Evolutionary conservation across 2,329 filamentous ascomycete species (phyloP).

Genomic region (Penicillium hesseltinei): DNA sequence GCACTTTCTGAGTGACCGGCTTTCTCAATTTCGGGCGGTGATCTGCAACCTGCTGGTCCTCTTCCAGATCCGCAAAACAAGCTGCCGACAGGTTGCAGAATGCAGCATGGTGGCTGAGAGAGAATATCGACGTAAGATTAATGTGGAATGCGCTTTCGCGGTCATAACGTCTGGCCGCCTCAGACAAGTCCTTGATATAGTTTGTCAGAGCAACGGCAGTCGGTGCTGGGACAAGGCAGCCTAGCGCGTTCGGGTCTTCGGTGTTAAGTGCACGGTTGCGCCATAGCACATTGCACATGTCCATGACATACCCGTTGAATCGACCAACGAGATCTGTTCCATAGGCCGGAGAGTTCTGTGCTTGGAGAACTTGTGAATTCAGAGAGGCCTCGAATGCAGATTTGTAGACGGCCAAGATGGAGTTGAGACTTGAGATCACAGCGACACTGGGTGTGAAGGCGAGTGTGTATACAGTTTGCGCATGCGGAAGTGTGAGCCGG

Average conservation of each 20-base stretch:
- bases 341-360: constrained; percentile 44
- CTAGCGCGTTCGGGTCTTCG: constrained; percentile 60
- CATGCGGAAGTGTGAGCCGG: constrained; percentile 66
- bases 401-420: constrained; percentile 71
- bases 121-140: constrained; percentile 45
- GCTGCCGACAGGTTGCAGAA: constrained; percentile 48
- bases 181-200: constrained; percentile 43
- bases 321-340: constrained; percentile 61
- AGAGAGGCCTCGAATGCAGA: constrained; percentile 66
- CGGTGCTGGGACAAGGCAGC: constrained; percentile 50
- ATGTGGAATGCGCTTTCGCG: constrained; percentile 33
- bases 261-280: constrained; percentile 67
- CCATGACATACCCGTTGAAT: constrained; percentile 84
- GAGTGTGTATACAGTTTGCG: constrained; percentile 67
- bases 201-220: constrained; percentile 46
- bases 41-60: constrained; percentile 36
- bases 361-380: constrained; percentile 37
- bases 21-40: constrained; percentile 30
- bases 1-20: constrained; percentile 67
- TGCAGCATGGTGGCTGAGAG: constrained; percentile 48
- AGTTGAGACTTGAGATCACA: constrained; percentile 66
- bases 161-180: constrained; percentile 31
- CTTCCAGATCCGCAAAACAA: constrained; percentile 50
- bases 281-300: constrained; percentile 83
- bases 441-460: constrained; percentile 64